Conservation (phyloP, 352 stramenopile species). For the Phytopythium helicoides region DNA sequence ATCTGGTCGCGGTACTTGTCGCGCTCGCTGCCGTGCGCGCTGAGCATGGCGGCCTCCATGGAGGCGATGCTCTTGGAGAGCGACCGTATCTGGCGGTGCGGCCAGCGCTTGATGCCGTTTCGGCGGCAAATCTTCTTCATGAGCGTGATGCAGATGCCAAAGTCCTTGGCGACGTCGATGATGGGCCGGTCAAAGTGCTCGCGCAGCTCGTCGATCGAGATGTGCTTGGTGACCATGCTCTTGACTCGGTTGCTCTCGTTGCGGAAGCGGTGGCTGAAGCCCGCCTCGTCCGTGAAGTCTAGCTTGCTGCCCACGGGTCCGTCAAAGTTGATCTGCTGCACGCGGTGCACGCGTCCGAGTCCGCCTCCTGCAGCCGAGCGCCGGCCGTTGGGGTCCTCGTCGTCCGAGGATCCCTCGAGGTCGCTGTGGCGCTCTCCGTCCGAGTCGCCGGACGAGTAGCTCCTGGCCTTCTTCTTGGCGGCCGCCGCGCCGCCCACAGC, state of each 20-base stretch:
- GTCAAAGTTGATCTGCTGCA: slow-evolving; percentile 77
- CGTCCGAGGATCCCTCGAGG: slow-evolving; percentile 43
- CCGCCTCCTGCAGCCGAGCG: slow-evolving; percentile 16
- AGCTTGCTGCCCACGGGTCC: slow-evolving; percentile 66
- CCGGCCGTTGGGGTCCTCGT: slow-evolving; percentile 28
- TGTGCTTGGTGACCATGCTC: slow-evolving; percentile 85
- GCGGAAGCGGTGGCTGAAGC: slow-evolving; percentile 71
- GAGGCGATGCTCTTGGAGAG: slow-evolving; percentile 86
- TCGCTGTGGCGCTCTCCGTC: slow-evolving; percentile 36
- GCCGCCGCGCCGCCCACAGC: no score
- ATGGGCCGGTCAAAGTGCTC: slow-evolving; percentile 86
- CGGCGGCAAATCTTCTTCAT: slow-evolving; percentile 89
- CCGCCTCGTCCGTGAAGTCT: slow-evolving; percentile 70
- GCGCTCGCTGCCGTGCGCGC: slow-evolving; percentile 65
- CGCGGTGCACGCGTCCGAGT: slow-evolving; percentile 51
- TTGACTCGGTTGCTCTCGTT: slow-evolving; percentile 88
- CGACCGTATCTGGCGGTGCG: slow-evolving; percentile 85
- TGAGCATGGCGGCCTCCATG: slow-evolving; percentile 88
- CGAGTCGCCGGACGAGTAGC: slow-evolving; percentile 24
- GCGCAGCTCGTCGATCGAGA: slow-evolving; percentile 83
- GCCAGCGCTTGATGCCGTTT: slow-evolving; percentile 81
- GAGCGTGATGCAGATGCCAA: slow-evolving; percentile 89
- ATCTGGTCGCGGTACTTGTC: slow-evolving; percentile 89
- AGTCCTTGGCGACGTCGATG: slow-evolving; percentile 88
- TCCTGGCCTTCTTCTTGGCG: background rate